phyloP scores from a whole-genome alignment of 139 green algal species.

The Ulvella scutata region DNA sequence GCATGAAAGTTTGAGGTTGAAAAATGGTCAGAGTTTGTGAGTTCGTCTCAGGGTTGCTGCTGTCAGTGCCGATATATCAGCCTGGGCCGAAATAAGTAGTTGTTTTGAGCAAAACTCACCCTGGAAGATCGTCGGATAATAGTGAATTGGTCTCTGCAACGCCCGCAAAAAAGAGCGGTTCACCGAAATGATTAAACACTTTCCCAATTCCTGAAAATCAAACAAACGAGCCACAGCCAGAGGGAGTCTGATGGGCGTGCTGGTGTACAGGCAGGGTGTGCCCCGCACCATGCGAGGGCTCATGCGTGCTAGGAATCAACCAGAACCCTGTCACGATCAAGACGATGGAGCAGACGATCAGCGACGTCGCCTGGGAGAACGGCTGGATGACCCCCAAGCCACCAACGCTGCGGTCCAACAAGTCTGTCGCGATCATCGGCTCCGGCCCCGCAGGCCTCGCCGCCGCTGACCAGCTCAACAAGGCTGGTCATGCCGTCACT shows the following conservation, averaged over 20 bases:
- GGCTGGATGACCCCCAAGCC: constrained; percentile 86
- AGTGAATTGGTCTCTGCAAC: no score
- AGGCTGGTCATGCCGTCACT: constrained; percentile 73
- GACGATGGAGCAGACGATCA: constrained; percentile 87
- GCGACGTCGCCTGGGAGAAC: constrained; percentile 85
- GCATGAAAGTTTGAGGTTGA: no score
- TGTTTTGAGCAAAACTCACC: no score
- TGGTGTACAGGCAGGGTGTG: constrained; percentile 51
- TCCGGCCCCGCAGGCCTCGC: constrained; percentile 79
- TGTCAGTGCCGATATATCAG: no score
- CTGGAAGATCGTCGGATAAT: neutral
- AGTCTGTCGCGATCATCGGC: constrained; percentile 74
- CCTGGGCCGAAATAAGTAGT: no score
- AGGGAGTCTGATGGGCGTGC: constrained; percentile 5
- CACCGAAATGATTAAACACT: no score
- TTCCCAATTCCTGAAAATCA: no score
- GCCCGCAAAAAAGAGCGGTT: no score
- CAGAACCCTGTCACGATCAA: constrained; percentile 94
- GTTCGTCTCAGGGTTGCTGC: neutral
- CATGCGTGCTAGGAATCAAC: constrained; percentile 93
- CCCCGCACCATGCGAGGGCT: constrained; percentile 86
- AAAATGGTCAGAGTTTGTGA: no score
- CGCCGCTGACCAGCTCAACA: constrained; percentile 95
- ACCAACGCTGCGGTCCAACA: constrained; percentile 57
- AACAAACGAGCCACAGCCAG: no score